These are phyloP conservation scores for Cyanophora paradoxa DNA, from an alignment of 78 protist species.

Conservation along the genomic window DNA sequence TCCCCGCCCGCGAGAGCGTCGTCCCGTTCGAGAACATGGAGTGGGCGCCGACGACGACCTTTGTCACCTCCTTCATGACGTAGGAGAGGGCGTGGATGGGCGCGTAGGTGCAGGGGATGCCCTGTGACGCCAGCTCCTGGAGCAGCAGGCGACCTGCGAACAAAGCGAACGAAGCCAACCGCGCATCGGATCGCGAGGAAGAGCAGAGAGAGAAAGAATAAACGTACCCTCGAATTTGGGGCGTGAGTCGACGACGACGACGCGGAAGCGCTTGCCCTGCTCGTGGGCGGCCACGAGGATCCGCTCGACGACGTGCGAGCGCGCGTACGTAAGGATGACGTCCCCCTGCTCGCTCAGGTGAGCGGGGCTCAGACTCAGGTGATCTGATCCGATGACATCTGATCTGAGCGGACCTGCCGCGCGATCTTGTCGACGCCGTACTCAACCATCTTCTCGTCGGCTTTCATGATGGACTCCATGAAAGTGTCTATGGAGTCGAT, in stretches of 20 bases:
- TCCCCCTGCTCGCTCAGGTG: conserved; percentile 70
- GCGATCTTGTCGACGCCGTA: too few relatives aligned
- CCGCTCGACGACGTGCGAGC: conserved; percentile 2
- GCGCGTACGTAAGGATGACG: conserved; percentile 67
- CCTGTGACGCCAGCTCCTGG: conserved; percentile 17
- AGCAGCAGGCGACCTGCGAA: not conserved
- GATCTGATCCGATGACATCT: conserved; percentile 54
- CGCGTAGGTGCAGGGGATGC: conserved; percentile 74
- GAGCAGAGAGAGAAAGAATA: too few relatives aligned
- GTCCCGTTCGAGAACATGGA: conserved; percentile 81
- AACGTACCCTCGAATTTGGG: conserved; percentile 81
- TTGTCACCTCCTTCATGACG: conserved; percentile 73
- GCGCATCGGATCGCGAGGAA: too few relatives aligned
- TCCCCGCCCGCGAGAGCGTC: conserved; percentile 70
- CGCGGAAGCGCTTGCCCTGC: conserved; percentile 57
- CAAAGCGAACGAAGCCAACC: too few relatives aligned
- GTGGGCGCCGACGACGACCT: conserved; percentile 83
- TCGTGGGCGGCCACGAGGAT: conserved; percentile 39
- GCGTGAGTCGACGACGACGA: conserved; percentile 83
- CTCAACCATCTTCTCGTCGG: too few relatives aligned
- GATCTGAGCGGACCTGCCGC: too few relatives aligned
- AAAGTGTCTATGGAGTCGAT: conserved; percentile 36
- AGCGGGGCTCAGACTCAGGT: conserved; percentile 38
- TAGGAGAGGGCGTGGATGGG: conserved; percentile 66
- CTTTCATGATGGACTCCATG: too few relatives aligned